phyloP scores from a whole-genome alignment of 352 stramenopile species.

The Pythium sp. region DNA sequence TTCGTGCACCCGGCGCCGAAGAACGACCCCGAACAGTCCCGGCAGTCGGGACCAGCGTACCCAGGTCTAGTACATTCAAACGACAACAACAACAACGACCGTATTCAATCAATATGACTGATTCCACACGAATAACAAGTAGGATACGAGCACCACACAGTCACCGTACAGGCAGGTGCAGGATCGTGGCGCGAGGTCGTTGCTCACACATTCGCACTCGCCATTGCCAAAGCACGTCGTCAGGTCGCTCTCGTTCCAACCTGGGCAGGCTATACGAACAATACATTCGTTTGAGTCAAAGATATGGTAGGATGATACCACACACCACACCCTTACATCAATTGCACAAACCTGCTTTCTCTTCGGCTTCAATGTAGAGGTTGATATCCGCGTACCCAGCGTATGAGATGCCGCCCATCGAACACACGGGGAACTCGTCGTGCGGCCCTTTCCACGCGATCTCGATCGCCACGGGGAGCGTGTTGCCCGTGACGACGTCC shows the following conservation, averaged over 20 bases:
- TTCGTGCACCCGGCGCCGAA: constrained; percentile 51
- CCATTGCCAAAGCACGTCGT: constrained; percentile 62
- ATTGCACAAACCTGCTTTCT: constrained; percentile 58
- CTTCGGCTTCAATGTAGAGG: constrained; percentile 79
- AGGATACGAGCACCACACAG: neutral
- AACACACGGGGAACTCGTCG: constrained; percentile 56
- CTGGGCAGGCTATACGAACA: constrained; percentile 47
- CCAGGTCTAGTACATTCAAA: constrained; percentile 27
- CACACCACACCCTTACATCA: neutral
- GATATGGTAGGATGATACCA: neutral
- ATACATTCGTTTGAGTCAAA: neutral
- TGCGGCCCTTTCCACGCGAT: constrained; percentile 63
- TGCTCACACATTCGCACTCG: constrained; percentile 66
- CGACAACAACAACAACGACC: neutral
- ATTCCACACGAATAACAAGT: neutral
- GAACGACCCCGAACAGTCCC: constrained; percentile 57
- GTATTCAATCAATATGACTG: neutral
- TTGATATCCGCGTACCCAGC: constrained; percentile 74
- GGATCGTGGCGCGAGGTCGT: constrained; percentile 49
- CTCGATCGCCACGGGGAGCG: constrained; percentile 47
- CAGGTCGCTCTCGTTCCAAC: constrained; percentile 55
- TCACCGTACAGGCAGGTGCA: constrained; percentile 65
- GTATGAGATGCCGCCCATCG: constrained; percentile 75
- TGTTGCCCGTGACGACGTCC: constrained; percentile 38
- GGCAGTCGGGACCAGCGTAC: constrained; percentile 71